Percentiles rank a stretch among this genome's conserved stretches.
Conservation (phyloP, 176 grass and related monocot genomes). For the Pharus latifolius region DNA sequence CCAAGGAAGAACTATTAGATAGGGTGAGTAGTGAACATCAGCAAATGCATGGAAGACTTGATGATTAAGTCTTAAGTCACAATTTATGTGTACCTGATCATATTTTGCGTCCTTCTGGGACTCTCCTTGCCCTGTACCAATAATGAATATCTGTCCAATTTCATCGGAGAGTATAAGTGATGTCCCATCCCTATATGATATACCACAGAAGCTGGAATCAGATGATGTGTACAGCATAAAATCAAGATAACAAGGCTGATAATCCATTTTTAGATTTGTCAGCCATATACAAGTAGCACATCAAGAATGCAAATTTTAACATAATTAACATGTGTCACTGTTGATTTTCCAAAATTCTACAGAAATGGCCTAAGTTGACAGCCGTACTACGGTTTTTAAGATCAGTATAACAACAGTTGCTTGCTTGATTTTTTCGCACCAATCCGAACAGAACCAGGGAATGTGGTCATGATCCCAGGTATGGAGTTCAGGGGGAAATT, state of each 20-base stretch:
- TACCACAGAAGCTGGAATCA: not conserved
- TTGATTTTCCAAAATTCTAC: not conserved
- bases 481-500: not conserved
- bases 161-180: conserved; percentile 94
- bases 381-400: no score
- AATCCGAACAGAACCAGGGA: not conserved
- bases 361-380: no score
- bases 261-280: conserved; percentile 6
- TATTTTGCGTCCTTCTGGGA: conserved; percentile 98
- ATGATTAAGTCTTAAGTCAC: no score
- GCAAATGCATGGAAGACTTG: conserved; percentile 1
- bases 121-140: conserved; percentile 91
- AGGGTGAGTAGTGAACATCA: conserved; percentile 5
- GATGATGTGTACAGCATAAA: not conserved
- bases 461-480: not conserved
- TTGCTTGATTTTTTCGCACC: not conserved
- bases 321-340: not conserved
- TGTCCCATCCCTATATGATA: conserved; percentile 77
- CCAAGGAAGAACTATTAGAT: conserved; percentile 85
- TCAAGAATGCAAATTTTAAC: not conserved
- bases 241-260: conserved; percentile 5
- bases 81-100: conserved; percentile 61
- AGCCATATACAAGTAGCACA: not conserved
- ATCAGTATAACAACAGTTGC: no score
- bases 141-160: conserved; percentile 97